phyloP scores from a whole-genome alignment of 2,329 filamentous ascomycete genomes.

The Monosporascus sp. region DNA sequence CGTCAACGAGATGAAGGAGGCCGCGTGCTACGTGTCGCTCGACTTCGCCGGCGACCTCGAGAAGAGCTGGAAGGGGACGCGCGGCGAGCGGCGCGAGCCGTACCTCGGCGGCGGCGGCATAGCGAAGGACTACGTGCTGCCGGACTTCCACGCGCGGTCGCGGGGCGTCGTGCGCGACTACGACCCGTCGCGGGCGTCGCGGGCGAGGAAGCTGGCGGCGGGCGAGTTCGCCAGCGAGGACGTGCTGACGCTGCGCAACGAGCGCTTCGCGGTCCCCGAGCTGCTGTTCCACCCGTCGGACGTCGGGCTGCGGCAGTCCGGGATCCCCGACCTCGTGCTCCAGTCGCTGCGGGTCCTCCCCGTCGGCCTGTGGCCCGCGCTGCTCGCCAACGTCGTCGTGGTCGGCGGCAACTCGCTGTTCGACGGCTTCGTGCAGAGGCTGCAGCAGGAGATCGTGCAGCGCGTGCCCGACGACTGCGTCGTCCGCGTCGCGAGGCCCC shows the following conservation, averaged over 20 bases:
- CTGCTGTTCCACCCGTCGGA: constrained; percentile 83
- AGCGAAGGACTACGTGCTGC: constrained; percentile 86
- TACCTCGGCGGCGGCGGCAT: constrained; percentile 54
- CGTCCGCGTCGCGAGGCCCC: constrained; percentile 65
- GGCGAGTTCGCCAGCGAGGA: constrained; percentile 59
- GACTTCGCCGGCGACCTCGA: constrained; percentile 79
- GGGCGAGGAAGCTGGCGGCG: constrained; percentile 40
- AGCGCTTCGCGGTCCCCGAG: constrained; percentile 87
- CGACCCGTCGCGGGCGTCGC: constrained; percentile 60
- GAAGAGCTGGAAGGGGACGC: constrained; percentile 73
- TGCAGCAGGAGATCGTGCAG: constrained; percentile 70
- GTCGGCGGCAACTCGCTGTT: constrained; percentile 83
- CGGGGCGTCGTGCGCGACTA: constrained; percentile 73
- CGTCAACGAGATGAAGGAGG: constrained; percentile 94
- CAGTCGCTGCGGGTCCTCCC: constrained; percentile 73
- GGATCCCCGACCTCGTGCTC: constrained; percentile 76
- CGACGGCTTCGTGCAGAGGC: constrained; percentile 72
- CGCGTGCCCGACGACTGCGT: constrained; percentile 72
- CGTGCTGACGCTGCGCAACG: constrained; percentile 80
- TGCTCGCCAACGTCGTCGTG: constrained; percentile 82
- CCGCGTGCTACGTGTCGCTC: constrained; percentile 74
- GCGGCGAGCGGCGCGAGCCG: constrained; percentile 48
- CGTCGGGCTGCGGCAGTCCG: constrained; percentile 77
- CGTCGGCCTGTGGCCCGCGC: constrained; percentile 74
- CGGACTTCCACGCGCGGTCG: constrained; percentile 61